Percentiles rank a stretch among this genome's conserved stretches.
phyloP scores from a whole-genome alignment of 2,329 filamentous ascomycete species.

The Exophiala sp. region DNA sequence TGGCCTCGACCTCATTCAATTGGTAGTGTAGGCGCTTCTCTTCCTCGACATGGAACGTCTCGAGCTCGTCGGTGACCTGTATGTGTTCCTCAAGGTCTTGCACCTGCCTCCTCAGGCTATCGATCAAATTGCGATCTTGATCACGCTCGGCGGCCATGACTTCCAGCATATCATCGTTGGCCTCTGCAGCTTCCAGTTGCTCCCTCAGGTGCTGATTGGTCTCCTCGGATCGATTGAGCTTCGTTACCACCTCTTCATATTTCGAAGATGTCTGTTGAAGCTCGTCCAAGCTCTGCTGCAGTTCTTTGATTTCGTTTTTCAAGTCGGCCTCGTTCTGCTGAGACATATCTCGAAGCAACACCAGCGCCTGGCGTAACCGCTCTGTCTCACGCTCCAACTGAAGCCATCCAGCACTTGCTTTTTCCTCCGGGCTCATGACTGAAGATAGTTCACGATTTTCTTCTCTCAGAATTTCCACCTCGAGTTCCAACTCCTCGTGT shows the following conservation, averaged over 20 bases:
- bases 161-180: conserved; percentile 90
- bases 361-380: conserved; percentile 73
- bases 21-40: conserved; percentile 90
- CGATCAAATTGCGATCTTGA: conserved; percentile 35
- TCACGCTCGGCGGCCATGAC: conserved; percentile 84
- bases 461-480: conserved; percentile 77
- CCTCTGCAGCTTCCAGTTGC: conserved; percentile 81
- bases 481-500: conserved; percentile 76
- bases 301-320: conserved; percentile 63
- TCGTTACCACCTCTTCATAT: conserved; percentile 64
- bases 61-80: conserved; percentile 90
- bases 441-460: conserved; percentile 80
- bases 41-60: conserved; percentile 66
- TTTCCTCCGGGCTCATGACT: conserved; percentile 83
- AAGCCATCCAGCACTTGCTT: conserved; percentile 77
- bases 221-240: conserved; percentile 64
- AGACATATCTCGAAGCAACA: conserved; percentile 78
- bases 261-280: conserved; percentile 62
- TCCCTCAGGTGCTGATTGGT: conserved; percentile 80
- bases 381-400: conserved; percentile 90
- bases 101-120: conserved; percentile 45
- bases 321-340: conserved; percentile 78
- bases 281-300: conserved; percentile 69
- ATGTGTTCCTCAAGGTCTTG: conserved; percentile 83
- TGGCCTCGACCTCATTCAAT: conserved; percentile 76